Conservation (phyloP, 1,284 basidiomycete species). For the Tilletia horrida region DNA sequence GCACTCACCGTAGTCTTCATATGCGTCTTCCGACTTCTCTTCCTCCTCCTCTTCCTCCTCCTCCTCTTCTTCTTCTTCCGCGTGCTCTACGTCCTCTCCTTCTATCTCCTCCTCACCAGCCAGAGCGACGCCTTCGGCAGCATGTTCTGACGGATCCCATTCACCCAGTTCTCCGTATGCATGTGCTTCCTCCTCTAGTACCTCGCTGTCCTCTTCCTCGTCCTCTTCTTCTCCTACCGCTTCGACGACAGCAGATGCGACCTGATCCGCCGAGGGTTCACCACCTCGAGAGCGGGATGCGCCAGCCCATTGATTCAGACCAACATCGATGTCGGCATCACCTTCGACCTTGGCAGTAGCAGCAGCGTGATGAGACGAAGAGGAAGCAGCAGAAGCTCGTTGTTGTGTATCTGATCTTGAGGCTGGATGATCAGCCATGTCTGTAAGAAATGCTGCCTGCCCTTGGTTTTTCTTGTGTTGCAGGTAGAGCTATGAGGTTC, state of each 20-base stretch:
- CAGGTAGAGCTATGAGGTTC: not conserved
- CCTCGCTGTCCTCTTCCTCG: conserved; percentile 26
- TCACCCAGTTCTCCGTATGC: not conserved
- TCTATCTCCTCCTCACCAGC: not conserved
- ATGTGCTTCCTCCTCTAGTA: conserved; percentile 23
- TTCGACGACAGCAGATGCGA: conserved; percentile 17
- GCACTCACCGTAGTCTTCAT: conserved; percentile 21
- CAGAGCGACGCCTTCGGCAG: not conserved
- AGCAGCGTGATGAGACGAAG: not conserved
- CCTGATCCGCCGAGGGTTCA: not conserved
- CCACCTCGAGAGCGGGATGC: not conserved
- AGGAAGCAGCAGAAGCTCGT: not conserved
- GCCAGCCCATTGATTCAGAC: conserved; percentile 10
- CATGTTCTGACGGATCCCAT: not conserved
- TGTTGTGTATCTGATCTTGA: too few relatives aligned
- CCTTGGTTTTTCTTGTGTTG: not conserved
- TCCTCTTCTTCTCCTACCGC: conserved; percentile 25
- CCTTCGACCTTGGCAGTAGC: not conserved
- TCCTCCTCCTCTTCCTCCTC: conserved; percentile 19
- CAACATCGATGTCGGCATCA: conserved; percentile 12
- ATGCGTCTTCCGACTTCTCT: conserved; percentile 23
- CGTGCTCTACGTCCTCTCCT: not conserved
- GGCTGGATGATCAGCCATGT: too few relatives aligned
- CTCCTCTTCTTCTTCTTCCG: conserved; percentile 6
- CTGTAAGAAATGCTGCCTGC: not conserved